These are phyloP conservation scores for Spergularia azorica DNA, from an alignment of 179 eudicot genomes.

Conservation along the genomic window DNA sequence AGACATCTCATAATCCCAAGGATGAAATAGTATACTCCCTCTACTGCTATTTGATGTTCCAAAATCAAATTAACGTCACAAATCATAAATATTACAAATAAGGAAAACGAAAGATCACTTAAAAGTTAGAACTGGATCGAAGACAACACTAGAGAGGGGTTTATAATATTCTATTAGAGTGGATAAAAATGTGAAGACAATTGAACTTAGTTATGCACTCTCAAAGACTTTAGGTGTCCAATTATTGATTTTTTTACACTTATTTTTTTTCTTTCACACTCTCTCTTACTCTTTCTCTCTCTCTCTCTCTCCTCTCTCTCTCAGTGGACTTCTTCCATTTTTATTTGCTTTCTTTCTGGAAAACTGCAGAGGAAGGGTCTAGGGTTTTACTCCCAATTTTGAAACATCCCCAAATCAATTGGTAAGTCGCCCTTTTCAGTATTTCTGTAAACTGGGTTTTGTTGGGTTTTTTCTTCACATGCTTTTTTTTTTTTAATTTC, in stretches of 20 bases:
- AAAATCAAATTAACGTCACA: no score
- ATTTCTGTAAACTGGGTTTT: conserved; percentile 22
- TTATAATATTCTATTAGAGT: no score
- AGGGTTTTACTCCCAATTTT: conserved; percentile 32
- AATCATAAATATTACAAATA: no score
- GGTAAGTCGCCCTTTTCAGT: conserved; percentile 15
- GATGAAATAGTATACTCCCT: no score
- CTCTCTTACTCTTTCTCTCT: neutral
- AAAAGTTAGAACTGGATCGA: no score
- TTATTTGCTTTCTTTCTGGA: conserved; percentile 17
- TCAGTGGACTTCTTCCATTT: conserved; percentile 33
- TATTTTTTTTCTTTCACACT: neutral
- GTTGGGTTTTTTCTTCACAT: neutral
- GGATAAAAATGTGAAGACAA: conserved; percentile 9
- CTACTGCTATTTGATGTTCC: no score
- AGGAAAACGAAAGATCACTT: no score
- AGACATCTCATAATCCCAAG: no score
- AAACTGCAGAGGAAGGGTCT: conserved; percentile 30
- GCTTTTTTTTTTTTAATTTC: neutral
- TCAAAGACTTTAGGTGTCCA: conserved; percentile 25
- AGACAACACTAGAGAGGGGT: no score
- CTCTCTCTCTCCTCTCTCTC: conserved; percentile 17
- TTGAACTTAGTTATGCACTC: conserved; percentile 6
- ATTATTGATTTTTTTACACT: neutral
- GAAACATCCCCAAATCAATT: conserved; percentile 5